phyloP scores from a whole-genome alignment of 352 stramenopile species.

The Aphanomyces euteiches region DNA sequence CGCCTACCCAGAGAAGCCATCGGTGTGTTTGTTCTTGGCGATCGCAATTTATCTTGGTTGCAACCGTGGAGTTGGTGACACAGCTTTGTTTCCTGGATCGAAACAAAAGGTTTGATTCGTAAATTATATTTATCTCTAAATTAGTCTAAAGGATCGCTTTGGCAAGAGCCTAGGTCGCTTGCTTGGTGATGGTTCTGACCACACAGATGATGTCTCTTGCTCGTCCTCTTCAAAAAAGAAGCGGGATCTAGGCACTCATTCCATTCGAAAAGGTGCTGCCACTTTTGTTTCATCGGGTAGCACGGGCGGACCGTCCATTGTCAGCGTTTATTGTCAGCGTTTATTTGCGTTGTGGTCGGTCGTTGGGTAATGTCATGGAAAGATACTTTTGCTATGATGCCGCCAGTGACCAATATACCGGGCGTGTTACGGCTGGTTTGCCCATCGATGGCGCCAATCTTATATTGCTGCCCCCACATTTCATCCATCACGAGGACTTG shows the following conservation, averaged over 20 bases:
- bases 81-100: no score
- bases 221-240: background rate
- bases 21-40: constrained; percentile 37
- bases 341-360: no score
- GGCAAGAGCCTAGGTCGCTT: constrained; percentile 3
- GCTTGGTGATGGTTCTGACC: background rate
- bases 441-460: background rate
- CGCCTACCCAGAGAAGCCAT: constrained; percentile 34
- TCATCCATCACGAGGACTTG: background rate
- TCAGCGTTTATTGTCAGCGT: background rate
- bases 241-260: background rate
- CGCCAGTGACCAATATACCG: background rate
- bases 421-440: background rate
- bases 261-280: background rate
- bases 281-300: background rate
- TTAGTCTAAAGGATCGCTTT: constrained; percentile 31
- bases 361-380: no score
- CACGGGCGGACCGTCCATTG: background rate
- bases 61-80: no score
- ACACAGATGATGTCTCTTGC: background rate
- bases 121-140: no score
- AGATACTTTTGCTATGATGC: no score
- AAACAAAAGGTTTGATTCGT: no score
- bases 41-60: no score
- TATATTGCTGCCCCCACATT: background rate